Evolutionary conservation across 805 yeast genomes (phyloP).

Genomic region (Metschnikowia sp.): DNA sequence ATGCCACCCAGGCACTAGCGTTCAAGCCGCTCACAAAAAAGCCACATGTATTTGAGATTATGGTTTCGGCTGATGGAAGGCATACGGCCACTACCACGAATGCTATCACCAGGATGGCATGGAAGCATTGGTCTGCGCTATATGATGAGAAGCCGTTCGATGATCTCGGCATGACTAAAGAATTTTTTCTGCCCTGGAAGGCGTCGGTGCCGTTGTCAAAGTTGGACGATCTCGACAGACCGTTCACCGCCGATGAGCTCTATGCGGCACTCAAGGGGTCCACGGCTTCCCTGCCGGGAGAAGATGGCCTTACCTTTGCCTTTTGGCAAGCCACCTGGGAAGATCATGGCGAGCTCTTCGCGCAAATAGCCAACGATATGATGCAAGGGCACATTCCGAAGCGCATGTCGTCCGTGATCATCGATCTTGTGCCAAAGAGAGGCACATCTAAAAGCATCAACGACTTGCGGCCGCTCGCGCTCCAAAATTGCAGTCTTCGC

Average conservation of each 20-base stretch:
- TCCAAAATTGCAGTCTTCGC: background rate
- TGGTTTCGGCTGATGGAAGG: background rate
- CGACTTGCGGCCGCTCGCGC: conserved; percentile 1
- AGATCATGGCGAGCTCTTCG: background rate
- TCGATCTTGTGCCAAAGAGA: background rate
- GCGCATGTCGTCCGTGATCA: background rate
- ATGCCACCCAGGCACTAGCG: background rate
- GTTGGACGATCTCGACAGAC: background rate
- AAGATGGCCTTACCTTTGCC: background rate
- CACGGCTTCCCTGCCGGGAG: background rate
- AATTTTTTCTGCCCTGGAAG: background rate
- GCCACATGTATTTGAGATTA: background rate
- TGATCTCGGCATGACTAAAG: background rate
- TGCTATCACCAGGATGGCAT: background rate
- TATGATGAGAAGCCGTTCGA: too few relatives aligned
- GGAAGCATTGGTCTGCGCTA: background rate
- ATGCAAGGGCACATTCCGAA: conserved; percentile 1
- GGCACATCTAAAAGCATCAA: background rate
- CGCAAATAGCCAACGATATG: background rate
- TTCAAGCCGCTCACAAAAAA: background rate
- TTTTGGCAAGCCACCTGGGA: conserved; percentile 1
- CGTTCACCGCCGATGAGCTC: background rate
- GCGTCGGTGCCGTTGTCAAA: background rate
- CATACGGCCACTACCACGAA: background rate
- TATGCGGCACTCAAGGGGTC: background rate